phyloP scores from a whole-genome alignment of 2,329 filamentous ascomycete species.

The Cercospora sp. region DNA sequence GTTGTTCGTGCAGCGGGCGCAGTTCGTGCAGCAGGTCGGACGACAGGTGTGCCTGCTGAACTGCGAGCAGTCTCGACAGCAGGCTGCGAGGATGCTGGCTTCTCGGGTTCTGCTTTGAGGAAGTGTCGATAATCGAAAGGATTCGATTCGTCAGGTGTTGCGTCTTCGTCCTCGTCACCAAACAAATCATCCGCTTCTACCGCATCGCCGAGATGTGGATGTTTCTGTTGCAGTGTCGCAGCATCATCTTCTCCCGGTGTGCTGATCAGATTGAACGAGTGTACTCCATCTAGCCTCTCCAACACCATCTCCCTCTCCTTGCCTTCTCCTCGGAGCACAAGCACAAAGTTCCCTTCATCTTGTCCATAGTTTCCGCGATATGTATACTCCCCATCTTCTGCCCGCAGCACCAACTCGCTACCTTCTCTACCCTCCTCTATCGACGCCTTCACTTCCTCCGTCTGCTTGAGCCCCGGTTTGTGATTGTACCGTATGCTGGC shows the following conservation, averaged over 20 bases:
- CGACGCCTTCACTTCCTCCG: slow-evolving; percentile 22
- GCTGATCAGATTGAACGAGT: slow-evolving; percentile 81
- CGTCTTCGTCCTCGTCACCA: slow-evolving; percentile 40
- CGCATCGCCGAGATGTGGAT: slow-evolving; percentile 54
- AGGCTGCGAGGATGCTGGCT: slow-evolving; percentile 27
- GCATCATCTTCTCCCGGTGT: slow-evolving; percentile 66
- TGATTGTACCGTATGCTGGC: slow-evolving; percentile 45
- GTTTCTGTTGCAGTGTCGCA: slow-evolving; percentile 64
- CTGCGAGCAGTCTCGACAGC: slow-evolving; percentile 28
- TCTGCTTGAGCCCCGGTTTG: slow-evolving; percentile 43
- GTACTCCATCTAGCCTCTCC: slow-evolving; percentile 76
- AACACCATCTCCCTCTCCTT: slow-evolving; percentile 47
- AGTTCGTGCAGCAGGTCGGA: slow-evolving; percentile 22
- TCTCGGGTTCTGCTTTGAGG: slow-evolving; percentile 37
- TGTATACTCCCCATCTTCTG: slow-evolving; percentile 38
- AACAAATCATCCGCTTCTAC: slow-evolving; percentile 30
- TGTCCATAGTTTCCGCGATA: slow-evolving; percentile 48
- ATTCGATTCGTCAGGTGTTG: slow-evolving; percentile 47
- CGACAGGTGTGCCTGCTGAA: slow-evolving; percentile 26
- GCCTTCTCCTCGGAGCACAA: slow-evolving; percentile 32
- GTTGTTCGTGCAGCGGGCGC: slow-evolving; percentile 25
- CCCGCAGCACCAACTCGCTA: slow-evolving; percentile 28
- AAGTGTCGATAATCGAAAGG: slow-evolving; percentile 55
- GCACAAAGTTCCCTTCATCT: slow-evolving; percentile 69
- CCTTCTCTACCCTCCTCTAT: slow-evolving; percentile 31